Base-by-base conservation (phyloP, 108 stramenopile genomes). In the Cyclotella atomus region DNA sequence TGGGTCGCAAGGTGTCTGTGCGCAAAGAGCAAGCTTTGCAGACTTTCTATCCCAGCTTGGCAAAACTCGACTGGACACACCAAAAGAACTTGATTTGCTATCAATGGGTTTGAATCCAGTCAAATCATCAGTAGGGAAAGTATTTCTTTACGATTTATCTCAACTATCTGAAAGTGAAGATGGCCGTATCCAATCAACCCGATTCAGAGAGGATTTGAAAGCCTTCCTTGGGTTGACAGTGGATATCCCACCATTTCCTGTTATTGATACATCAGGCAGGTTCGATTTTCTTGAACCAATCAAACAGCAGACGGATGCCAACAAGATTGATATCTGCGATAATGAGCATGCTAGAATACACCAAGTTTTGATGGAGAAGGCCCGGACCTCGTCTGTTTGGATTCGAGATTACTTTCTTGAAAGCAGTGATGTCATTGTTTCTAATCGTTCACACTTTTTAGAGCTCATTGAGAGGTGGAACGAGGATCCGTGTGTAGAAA, bases 111-210 rank as follows among this genome's bases (percentile, higher is more conserved):
- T 78, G 53, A 19, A 57, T 71, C 63, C 70, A 36, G 20, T 44
- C 15, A n/a, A 49, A 29, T 23, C 41, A n/a, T 32, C 52, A 15
- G 62, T 61, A 23, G 46, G 77, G 50, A 78, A 68, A 17, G 69
- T 85, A 6, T 85, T 85, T 71, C 46, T 85, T 25, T 81, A 81
- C 49, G 84, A 85, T 14, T 56, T 76, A 23, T 76, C 61, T 14
- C 84, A 85, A 66, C 53, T 85, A 20, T 56, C 65, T 16, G 74
- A 74, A 14, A 38, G 57, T 28, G 53, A 44, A 2, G 70, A 59
- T 29, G 70, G 54, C 21, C 38, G 61, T 4, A 43, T 43, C 14
- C 35, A 41, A 2, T 59, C 59, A 24, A 19, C 28, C 3, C 41
- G 53, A 33, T 72, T 72, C 24, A 27, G 71, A 52, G 34, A 16